A percentile compares a stretch with the other conserved stretches of the same genome.
Conservation (phyloP, 2,329 filamentous ascomycete genomes). For the Colletotrichum godetiae region DNA sequence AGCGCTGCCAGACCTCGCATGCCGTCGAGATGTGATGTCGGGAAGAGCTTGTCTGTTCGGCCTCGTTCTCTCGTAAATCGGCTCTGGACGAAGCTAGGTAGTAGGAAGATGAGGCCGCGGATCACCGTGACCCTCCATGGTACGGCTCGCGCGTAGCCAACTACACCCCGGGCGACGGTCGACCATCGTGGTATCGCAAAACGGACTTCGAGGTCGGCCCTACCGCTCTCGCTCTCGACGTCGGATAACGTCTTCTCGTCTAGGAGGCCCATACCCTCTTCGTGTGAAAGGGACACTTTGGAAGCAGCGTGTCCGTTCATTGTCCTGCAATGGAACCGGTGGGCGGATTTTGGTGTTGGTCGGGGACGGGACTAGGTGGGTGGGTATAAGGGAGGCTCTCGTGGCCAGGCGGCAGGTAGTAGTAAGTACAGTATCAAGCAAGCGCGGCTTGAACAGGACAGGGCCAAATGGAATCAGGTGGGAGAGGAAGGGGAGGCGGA, state of each 20-base stretch:
- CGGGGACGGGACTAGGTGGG: not conserved
- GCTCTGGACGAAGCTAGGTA: constrained; percentile 65
- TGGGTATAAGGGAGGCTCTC: constrained; percentile 6
- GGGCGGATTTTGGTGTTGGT: not conserved
- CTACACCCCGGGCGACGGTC: constrained; percentile 43
- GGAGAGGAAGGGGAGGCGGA: constrained; percentile 5
- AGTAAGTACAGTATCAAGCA: not conserved
- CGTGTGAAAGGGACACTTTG: constrained; percentile 48
- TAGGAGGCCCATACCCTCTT: constrained; percentile 58
- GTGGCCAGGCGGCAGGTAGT: not conserved
- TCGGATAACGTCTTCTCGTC: constrained; percentile 58
- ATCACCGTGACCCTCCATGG: constrained; percentile 52
- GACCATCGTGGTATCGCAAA: constrained; percentile 46
- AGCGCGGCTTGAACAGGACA: constrained; percentile 10
- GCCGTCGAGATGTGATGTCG: constrained; percentile 69
- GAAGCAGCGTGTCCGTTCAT: constrained; percentile 54
- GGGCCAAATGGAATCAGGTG: constrained; percentile 17
- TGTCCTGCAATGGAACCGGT: constrained; percentile 42
- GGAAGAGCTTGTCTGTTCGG: constrained; percentile 55
- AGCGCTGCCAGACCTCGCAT: constrained; percentile 67
- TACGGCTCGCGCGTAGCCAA: constrained; percentile 44
- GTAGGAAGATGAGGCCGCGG: constrained; percentile 56
- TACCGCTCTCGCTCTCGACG: constrained; percentile 54
- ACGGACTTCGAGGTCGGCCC: constrained; percentile 51
- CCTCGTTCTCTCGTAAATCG: constrained; percentile 54